Conservation (phyloP, 305 asterid genomes). For the Solanum chacoense region DNA sequence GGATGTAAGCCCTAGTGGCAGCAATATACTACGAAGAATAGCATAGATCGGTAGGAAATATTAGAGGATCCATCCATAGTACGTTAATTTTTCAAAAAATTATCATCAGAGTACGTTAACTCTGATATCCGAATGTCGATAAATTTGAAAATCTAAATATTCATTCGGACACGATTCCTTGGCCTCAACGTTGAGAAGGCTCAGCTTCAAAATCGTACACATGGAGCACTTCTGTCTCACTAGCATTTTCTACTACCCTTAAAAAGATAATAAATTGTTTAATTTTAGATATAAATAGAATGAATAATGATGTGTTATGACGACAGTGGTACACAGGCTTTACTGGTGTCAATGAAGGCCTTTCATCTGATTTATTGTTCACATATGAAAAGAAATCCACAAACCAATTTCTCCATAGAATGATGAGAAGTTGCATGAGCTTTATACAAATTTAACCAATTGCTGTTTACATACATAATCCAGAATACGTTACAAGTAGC, state of each 20-base stretch:
- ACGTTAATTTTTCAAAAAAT: too few relatives aligned
- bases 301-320: background rate
- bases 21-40: fast-evolving
- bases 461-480: background rate
- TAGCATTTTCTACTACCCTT: background rate
- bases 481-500: background rate
- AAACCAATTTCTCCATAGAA: background rate
- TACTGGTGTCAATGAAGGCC: background rate
- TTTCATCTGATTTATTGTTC: background rate
- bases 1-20: background rate
- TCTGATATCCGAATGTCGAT: background rate
- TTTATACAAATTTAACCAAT: background rate
- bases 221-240: background rate
- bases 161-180: too few relatives aligned
- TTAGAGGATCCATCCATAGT: background rate
- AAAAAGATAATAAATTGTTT: too few relatives aligned
- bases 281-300: background rate
- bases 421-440: background rate
- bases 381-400: background rate
- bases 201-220: too few relatives aligned
- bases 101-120: background rate
- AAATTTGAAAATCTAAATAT: background rate
- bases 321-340: background rate
- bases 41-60: background rate
- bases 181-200: too few relatives aligned